phyloP scores from a whole-genome alignment of 2,329 filamentous ascomycete genomes.

The Ascochyta pisi region DNA sequence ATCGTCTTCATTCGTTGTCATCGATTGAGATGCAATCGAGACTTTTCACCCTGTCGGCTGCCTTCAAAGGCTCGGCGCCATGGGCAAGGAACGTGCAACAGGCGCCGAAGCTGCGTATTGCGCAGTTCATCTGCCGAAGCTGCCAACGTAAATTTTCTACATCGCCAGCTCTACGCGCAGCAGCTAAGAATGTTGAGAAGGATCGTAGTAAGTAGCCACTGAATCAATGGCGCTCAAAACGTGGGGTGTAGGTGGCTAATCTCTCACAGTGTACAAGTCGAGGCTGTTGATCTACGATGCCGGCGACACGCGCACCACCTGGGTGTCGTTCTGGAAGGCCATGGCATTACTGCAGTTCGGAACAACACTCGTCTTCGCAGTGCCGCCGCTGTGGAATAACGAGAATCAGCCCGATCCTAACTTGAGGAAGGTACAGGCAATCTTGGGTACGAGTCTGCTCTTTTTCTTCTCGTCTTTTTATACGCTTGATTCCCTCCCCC shows the following conservation, averaged over 20 bases:
- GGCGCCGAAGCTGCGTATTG: slow-evolving; percentile 6
- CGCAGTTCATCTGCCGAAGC: slow-evolving; percentile 33
- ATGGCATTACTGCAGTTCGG: slow-evolving; percentile 46
- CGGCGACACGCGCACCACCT: slow-evolving; percentile 45
- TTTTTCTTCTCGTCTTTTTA: not conserved
- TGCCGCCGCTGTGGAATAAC: slow-evolving; percentile 44
- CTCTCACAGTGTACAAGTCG: slow-evolving; percentile 31
- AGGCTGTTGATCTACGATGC: slow-evolving; percentile 47
- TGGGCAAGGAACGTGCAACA: slow-evolving; percentile 11
- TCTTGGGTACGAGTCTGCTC: slow-evolving; percentile 34
- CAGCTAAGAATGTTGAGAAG: slow-evolving; percentile 29
- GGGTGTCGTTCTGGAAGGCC: slow-evolving; percentile 48
- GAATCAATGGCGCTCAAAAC: not conserved
- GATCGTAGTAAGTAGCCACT: slow-evolving; percentile 28
- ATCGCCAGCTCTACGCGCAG: slow-evolving; percentile 30
- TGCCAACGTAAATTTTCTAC: slow-evolving; percentile 44
- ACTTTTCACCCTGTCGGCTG: slow-evolving; percentile 27
- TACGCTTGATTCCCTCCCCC: too few relatives aligned
- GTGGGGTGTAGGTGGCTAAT: not conserved
- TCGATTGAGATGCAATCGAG: slow-evolving; percentile 38
- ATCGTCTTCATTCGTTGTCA: not conserved
- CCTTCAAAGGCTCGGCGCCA: slow-evolving; percentile 26
- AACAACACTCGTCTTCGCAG: slow-evolving; percentile 39
- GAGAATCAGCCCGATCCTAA: slow-evolving; percentile 41
- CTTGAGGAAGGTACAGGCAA: slow-evolving; percentile 36